These are phyloP conservation scores for Perilla frutescens DNA, from an alignment of 257 asterid genomes.

Conservation along the genomic window DNA sequence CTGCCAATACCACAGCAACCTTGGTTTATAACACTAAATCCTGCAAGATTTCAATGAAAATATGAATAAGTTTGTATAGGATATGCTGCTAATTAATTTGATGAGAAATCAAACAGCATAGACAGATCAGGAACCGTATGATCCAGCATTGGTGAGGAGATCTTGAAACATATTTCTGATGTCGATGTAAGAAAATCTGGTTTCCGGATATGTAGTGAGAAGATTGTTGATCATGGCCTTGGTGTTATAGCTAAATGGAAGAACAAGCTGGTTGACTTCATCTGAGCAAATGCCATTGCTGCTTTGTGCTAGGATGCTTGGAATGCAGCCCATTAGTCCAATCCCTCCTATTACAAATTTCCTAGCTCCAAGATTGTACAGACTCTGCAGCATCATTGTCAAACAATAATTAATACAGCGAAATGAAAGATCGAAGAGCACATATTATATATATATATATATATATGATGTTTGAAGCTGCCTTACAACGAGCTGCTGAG, in stretches of 20 bases:
- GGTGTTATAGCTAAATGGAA: constrained; percentile 66
- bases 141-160: constrained; percentile 60
- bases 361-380: constrained; percentile 87
- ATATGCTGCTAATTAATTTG: neutral
- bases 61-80: neutral
- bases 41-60: constrained; percentile 34
- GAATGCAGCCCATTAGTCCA: constrained; percentile 90
- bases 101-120: neutral
- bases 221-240: constrained; percentile 71
- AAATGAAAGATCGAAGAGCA: too few relatives aligned
- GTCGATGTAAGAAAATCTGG: constrained; percentile 66
- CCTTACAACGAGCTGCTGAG: constrained; percentile 62
- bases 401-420: too few relatives aligned
- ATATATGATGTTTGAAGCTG: neutral
- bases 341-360: constrained; percentile 79
- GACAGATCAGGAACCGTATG: constrained; percentile 54
- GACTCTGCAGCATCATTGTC: constrained; percentile 48
- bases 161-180: constrained; percentile 67
- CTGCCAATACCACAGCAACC: constrained; percentile 93
- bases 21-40: constrained; percentile 64
- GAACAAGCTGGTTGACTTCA: constrained; percentile 63
- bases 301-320: constrained; percentile 76
- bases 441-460: neutral
- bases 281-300: constrained; percentile 63
- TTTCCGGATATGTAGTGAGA: constrained; percentile 55